Base-by-base conservation (phyloP, 306 rosid genomes). In the Argentina anserina region DNA sequence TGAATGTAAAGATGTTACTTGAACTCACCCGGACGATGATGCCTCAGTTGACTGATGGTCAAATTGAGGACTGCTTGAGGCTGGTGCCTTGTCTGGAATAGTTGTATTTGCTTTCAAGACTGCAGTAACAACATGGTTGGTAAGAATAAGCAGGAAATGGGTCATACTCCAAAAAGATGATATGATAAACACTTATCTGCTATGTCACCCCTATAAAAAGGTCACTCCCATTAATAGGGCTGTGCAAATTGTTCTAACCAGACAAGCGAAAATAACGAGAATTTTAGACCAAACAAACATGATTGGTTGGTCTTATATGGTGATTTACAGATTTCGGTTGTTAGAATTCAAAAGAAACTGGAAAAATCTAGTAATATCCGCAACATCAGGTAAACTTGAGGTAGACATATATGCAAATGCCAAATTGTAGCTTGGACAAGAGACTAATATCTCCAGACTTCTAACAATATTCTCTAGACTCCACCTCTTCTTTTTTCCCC, bases 21-120 rank as follows among this genome's bases (percentile, higher is more conserved):
- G 71, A 52, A 89, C 97, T 79, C 84, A 94, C 99, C 78, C 84
- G 28, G 96, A 85, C 37, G 94, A 81, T 67, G 98, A 86, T 71
- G 90, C 81, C 61, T 94, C 99, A 9, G 84, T 76, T 64, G 90
- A 82, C 77, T 83, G 92, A 63, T 87, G 90, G 70, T 94, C 96
- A 79, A 79, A 86, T 50, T 82, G 55, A 60, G 91, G 82, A 79
- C 88, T 82, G 80, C 82, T 87, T 56, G 97, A 85, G 72, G 86
- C 58, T 50, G 86, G 84, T 5, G 88, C 47, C 87, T 88, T 94
- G 72, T 89, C 97, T 3, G 89, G 80, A 77, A 85, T 66, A 67
- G 87, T 89, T 67, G 95, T 75, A 84, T 63, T 85, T 74, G 89
- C 85, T 85, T 94, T 94, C 77, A 94, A 80, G 72, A 94, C 99